Percentiles rank a stretch among this genome's conserved stretches.
Conservation (phyloP, 257 asterid genomes). For the Parsonsia alboflavescens region DNA sequence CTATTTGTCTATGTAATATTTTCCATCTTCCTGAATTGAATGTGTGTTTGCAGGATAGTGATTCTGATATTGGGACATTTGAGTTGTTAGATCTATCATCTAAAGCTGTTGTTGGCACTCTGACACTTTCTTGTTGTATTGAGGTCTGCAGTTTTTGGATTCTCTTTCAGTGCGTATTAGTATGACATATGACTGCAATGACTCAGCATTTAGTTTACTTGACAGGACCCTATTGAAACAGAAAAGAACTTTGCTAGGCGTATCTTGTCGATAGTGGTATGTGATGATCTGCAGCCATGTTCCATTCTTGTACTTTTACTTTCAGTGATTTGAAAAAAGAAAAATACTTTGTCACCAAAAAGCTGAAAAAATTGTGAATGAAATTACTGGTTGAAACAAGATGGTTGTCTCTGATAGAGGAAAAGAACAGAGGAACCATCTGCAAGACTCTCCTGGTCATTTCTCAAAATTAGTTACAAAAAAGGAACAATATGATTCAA, state of each 20-base stretch:
- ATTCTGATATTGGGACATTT: slow-evolving; percentile 48
- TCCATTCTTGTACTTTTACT: neutral
- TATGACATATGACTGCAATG: slow-evolving; percentile 13
- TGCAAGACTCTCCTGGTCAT: neutral
- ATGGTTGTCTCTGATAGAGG: neutral
- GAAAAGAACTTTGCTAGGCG: slow-evolving; percentile 77
- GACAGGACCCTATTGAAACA: slow-evolving; percentile 94
- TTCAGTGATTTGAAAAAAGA: neutral
- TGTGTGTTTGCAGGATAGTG: slow-evolving; percentile 54
- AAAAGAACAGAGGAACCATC: neutral
- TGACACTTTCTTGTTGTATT: slow-evolving; percentile 75
- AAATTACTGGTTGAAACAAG: neutral
- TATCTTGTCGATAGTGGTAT: slow-evolving; percentile 88
- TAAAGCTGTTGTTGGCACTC: slow-evolving; percentile 56
- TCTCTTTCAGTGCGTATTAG: slow-evolving; percentile 9
- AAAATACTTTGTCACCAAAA: neutral
- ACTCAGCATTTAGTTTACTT: slow-evolving; percentile 25
- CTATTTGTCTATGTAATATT: neutral
- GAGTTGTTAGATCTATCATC: slow-evolving; percentile 72
- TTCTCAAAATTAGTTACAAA: neutral
- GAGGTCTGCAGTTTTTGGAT: slow-evolving; percentile 52
- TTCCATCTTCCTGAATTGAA: slow-evolving; percentile 5
- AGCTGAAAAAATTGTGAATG: neutral
- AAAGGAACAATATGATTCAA: neutral
- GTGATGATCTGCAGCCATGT: slow-evolving; percentile 20